Base-by-base conservation (phyloP, 345 rosid genomes). In the Aegle marmelos region DNA sequence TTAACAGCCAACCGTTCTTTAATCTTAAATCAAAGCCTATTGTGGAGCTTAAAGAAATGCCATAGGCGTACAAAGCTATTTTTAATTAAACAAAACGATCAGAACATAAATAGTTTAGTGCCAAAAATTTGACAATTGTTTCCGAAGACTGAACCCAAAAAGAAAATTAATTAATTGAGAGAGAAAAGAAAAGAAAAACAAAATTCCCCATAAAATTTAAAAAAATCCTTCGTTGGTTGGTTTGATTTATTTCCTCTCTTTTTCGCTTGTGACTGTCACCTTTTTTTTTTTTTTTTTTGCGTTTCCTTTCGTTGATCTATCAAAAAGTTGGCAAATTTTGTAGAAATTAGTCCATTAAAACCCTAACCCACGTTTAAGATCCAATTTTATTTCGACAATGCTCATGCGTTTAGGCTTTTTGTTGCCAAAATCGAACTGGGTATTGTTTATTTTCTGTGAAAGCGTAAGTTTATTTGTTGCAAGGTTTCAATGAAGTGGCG, bases 401-500 rank as follows among this genome's bases (percentile, higher is more conserved):
- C 41, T 2, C 70, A 3, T 73, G 62, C 10, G 36, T 53, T 17
- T 19, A 21, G 76, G 24, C 5, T n/a, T 73, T 36, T 2, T 31
- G 60, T 63, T 45, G 45, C 50, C 50, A 7, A 57, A 70, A 31
- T 70, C 25, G 58, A n/a, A 66, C 30, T 60, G 74, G 58, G 73
- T 28, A 48, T 56, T 56, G 7, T 41, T n/a, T 31, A 9, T 25
- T 56, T 82, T 10, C 13, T 39, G n/a, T 62, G 73, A 74, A 56
- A 70, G 28, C 19, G 6, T 0, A 39, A 27, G 34, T 3, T 60
- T 24, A 16, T 53, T 17, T 53, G 57, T 65, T 53, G 27, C 14
- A 16, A 19, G 25, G 65, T 36, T 81, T 84, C 79, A 77, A 95
- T 90, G 97, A 91, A 81, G 84, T 86, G 94, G 88, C 91, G 84